phyloP scores from a whole-genome alignment of 169 alveolate species.

The Plasmodium blacklocki region DNA sequence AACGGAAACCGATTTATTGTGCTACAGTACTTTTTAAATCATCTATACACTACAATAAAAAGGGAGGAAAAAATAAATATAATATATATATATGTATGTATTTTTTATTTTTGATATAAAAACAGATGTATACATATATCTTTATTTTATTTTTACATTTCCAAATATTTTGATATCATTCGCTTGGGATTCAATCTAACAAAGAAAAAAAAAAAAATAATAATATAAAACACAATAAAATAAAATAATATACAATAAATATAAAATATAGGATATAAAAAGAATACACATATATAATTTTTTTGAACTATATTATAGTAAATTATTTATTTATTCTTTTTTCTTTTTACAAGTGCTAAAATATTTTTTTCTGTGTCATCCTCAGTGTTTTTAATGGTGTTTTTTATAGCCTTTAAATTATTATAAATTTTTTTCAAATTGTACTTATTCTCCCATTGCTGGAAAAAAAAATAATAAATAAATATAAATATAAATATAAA shows the following conservation, averaged over 20 bases:
- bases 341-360: constrained; percentile 24
- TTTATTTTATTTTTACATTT: constrained; percentile 20
- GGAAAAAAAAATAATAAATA: not conserved
- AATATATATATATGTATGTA: not conserved
- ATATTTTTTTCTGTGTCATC: constrained; percentile 62
- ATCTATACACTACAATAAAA: constrained; percentile 45
- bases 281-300: not conserved
- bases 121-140: not conserved
- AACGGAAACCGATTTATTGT: constrained; percentile 11
- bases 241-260: not conserved
- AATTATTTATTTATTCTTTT: not conserved
- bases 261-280: not conserved
- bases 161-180: constrained; percentile 69
- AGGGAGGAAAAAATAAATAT: not conserved
- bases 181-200: constrained; percentile 68
- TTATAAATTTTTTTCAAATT: constrained; percentile 28
- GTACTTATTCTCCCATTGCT: constrained; percentile 39
- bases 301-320: not conserved
- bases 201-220: constrained; percentile 6
- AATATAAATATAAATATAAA: not conserved
- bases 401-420: constrained; percentile 46
- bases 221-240: not conserved
- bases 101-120: not conserved
- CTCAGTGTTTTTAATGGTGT: constrained; percentile 46
- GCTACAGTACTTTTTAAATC: constrained; percentile 53